Conservation (phyloP, 202 grass and related monocot genomes). For the Panicum virgatum region DNA sequence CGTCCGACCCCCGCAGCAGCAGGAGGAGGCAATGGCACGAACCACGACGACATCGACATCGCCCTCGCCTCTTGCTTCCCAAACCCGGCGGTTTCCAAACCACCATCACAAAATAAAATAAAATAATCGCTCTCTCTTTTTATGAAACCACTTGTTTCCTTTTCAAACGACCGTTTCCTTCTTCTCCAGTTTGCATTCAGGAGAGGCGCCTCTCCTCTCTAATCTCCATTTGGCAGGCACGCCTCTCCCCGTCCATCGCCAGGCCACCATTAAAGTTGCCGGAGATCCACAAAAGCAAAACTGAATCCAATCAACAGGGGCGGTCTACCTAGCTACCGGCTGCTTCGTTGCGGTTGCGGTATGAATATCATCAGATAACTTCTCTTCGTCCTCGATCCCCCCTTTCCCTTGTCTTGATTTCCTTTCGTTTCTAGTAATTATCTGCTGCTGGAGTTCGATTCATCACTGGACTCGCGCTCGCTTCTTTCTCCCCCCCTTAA, state of each 20-base stretch:
- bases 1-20: too few relatives aligned
- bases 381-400: too few relatives aligned
- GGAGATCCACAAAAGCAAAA: not conserved
- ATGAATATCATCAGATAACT: not conserved
- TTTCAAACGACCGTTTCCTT: not conserved
- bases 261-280: not conserved
- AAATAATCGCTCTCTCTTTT: not conserved
- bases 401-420: not conserved
- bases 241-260: not conserved
- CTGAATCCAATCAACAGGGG: not conserved
- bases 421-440: not conserved
- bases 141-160: not conserved
- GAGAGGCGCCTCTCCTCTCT: not conserved
- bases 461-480: not conserved
- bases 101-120: not conserved
- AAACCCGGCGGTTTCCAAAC: constrained; percentile 6
- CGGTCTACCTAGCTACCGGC: not conserved
- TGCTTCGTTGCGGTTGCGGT: not conserved
- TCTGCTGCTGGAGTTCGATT: not conserved
- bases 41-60: not conserved
- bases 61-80: not conserved
- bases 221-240: not conserved
- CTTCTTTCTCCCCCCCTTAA: not conserved
- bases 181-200: not conserved
- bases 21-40: too few relatives aligned